phyloP scores from a whole-genome alignment of 129 eudicot species.

The Centaurea solstitialis region DNA sequence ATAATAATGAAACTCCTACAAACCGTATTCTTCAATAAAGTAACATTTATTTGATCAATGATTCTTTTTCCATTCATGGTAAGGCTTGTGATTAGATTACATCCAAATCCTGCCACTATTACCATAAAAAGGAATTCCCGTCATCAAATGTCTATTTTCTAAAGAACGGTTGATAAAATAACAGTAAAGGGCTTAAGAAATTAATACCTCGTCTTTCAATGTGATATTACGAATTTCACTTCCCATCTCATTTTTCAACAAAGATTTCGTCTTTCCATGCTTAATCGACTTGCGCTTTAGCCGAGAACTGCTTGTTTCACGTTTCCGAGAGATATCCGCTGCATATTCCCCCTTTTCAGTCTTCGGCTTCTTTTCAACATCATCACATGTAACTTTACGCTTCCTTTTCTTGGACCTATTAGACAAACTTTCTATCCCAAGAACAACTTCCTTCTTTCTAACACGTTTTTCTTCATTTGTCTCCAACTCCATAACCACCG shows the following conservation, averaged over 20 bases:
- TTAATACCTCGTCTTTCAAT: constrained; percentile 52
- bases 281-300: constrained; percentile 42
- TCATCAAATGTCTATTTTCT: too few relatives aligned
- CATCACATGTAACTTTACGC: constrained; percentile 26
- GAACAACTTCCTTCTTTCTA: constrained; percentile 29
- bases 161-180: not conserved
- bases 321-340: constrained; percentile 27
- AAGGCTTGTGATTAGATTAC: not conserved
- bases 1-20: not conserved
- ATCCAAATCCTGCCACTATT: constrained; percentile 9
- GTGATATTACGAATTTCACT: constrained; percentile 26
- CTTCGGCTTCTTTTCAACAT: constrained; percentile 48
- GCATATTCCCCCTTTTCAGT: constrained; percentile 43
- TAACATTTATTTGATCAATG: constrained; percentile 4
- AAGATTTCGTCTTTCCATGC: constrained; percentile 33
- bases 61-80: constrained; percentile 1
- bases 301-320: constrained; percentile 37
- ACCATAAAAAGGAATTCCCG: not conserved
- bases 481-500: constrained; percentile 22
- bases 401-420: constrained; percentile 54
- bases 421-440: constrained; percentile 36
- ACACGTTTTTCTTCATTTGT: constrained; percentile 30
- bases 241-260: constrained; percentile 30
- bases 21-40: not conserved
- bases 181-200: not conserved